phyloP scores from a whole-genome alignment of 352 stramenopile genomes.

The Phytophthora palmivora region DNA sequence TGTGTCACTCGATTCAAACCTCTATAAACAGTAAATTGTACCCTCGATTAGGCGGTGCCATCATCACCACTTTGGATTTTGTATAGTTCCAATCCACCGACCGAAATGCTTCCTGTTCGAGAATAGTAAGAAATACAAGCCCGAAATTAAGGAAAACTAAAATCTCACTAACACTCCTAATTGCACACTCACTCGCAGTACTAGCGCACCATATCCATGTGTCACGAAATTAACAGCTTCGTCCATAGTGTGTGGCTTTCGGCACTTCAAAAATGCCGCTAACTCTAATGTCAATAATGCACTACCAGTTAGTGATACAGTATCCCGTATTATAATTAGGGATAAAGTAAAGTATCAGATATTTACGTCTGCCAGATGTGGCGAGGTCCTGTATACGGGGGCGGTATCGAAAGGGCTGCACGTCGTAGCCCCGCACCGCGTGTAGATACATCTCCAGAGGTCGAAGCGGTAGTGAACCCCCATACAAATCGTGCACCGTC shows the following conservation, averaged over 20 bases:
- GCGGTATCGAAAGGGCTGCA: constrained; percentile 60
- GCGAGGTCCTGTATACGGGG: constrained; percentile 48
- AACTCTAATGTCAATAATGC: constrained; percentile 38
- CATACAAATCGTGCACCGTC: constrained; percentile 75
- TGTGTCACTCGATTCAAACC: no score
- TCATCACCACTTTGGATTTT: constrained; percentile 79
- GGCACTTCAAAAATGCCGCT: constrained; percentile 52
- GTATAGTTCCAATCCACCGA: constrained; percentile 76
- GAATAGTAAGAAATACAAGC: background rate
- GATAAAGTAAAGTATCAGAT: no score
- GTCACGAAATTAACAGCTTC: constrained; percentile 77
- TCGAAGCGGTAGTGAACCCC: constrained; percentile 43
- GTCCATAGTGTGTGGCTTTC: constrained; percentile 68
- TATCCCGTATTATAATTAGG: no score
- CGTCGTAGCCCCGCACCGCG: constrained; percentile 39
- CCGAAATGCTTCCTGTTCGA: constrained; percentile 74
- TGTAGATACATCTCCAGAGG: constrained; percentile 61
- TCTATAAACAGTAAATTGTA: no score
- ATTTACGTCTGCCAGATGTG: constrained; percentile 49
- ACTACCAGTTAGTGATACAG: no score
- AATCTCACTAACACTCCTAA: background rate
- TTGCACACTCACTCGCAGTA: constrained; percentile 53
- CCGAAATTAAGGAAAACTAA: constrained; percentile 6
- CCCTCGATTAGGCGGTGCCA: constrained; percentile 75
- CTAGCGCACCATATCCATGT: constrained; percentile 72